These are phyloP conservation scores for Chlorella sp. DNA, from an alignment of 139 green algal species.

Conservation along the genomic window DNA sequence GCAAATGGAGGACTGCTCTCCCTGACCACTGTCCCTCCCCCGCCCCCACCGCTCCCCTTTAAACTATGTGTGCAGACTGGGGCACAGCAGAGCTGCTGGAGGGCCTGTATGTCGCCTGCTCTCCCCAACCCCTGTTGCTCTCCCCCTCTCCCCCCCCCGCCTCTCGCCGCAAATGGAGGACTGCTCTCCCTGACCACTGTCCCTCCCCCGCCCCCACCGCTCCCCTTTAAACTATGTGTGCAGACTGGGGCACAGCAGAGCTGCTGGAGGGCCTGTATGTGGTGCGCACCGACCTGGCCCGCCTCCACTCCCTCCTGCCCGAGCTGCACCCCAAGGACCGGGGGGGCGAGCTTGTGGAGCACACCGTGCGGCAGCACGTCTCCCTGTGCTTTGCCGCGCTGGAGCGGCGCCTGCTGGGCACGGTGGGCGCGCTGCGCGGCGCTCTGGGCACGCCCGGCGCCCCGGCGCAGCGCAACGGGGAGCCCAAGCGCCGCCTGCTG, in stretches of 20 bases:
- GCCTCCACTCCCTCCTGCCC: slow-evolving; percentile 70
- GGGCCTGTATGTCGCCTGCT: background rate
- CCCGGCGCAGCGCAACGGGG: slow-evolving; percentile 6
- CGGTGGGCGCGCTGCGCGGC: slow-evolving; percentile 12
- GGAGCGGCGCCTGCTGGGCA: slow-evolving; percentile 41
- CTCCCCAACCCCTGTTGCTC: background rate
- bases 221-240: background rate
- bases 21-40: no score
- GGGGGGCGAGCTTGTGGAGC: slow-evolving; percentile 61
- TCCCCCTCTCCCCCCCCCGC: background rate
- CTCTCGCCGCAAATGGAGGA: no score
- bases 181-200: background rate
- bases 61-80: no score
- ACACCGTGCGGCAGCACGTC: slow-evolving; percentile 69
- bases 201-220: background rate
- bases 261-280: slow-evolving; percentile 67
- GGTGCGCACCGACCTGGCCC: slow-evolving; percentile 65
- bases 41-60: no score
- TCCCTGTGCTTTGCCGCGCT: slow-evolving; percentile 63
- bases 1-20: no score
- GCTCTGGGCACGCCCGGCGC: background rate
- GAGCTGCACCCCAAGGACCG: slow-evolving; percentile 70
- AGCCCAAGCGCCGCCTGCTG: slow-evolving; percentile 37
- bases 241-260: slow-evolving; percentile 70
- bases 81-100: no score